These are phyloP conservation scores for Penicillium roqueforti DNA, from an alignment of 495 filamentous ascomycete species.

Conservation along the genomic window DNA sequence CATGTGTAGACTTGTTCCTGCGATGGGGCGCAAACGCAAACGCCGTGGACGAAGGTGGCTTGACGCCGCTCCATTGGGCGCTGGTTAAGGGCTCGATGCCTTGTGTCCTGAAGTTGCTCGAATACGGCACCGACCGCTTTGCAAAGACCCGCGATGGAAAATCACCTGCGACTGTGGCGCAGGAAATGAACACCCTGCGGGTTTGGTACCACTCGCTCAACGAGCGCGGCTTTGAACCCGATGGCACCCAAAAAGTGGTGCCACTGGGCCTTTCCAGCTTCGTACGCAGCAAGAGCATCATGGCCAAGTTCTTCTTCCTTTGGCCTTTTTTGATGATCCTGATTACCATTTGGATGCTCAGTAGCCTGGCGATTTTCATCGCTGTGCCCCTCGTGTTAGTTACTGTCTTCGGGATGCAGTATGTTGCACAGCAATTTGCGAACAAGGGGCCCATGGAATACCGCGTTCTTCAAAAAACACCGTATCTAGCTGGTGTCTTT, in stretches of 20 bases:
- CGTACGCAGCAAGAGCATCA: conserved; percentile 70
- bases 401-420: conserved; percentile 69
- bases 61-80: conserved; percentile 94
- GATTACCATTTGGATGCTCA: conserved; percentile 64
- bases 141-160: conserved; percentile 83
- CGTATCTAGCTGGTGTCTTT: conserved; percentile 91
- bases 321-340: conserved; percentile 79
- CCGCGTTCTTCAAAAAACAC: conserved; percentile 83
- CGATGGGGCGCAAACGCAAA: conserved; percentile 95
- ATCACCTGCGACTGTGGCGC: conserved; percentile 74
- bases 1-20: conserved; percentile 86
- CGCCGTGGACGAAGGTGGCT: conserved; percentile 81
- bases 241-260: conserved; percentile 63
- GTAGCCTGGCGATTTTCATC: conserved; percentile 66
- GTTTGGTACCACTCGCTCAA: conserved; percentile 80
- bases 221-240: conserved; percentile 78
- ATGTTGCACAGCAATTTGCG: conserved; percentile 68
- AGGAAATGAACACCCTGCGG: conserved; percentile 80
- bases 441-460: conserved; percentile 80
- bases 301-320: conserved; percentile 85
- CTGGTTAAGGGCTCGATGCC: conserved; percentile 83
- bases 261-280: conserved; percentile 46
- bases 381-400: conserved; percentile 66
- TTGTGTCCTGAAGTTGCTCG: conserved; percentile 86
- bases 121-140: conserved; percentile 91